phyloP scores from a whole-genome alignment of 75 land plant genomes.

The Selaginella moellendorffii region DNA sequence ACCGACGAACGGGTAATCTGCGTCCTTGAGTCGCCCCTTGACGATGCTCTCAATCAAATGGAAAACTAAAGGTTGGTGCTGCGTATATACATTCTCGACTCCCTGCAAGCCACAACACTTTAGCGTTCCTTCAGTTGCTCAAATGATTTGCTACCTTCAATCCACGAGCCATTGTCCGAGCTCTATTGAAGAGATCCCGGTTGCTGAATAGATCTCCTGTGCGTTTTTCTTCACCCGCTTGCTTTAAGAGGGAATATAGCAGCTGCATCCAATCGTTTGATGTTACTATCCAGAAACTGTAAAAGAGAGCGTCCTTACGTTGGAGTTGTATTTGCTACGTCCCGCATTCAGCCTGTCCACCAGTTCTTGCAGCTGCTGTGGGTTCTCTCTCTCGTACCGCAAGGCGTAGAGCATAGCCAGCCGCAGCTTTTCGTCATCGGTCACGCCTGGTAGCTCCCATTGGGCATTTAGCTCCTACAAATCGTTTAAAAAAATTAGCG shows the following conservation, averaged over 20 bases:
- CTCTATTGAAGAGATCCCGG: constrained; percentile 80
- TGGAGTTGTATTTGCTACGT: constrained; percentile 67
- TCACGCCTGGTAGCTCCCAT: constrained; percentile 17
- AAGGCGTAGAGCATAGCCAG: constrained; percentile 88
- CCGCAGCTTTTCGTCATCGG: constrained; percentile 69
- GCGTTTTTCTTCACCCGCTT: constrained; percentile 87
- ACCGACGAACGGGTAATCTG: constrained; percentile 90
- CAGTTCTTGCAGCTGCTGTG: constrained; percentile 87
- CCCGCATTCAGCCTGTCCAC: constrained; percentile 61
- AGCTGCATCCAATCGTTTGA: constrained; percentile 39
- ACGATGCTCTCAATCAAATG: constrained; percentile 87
- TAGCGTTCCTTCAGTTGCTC: neutral
- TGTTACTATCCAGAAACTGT: too few relatives aligned
- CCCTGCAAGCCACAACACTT: constrained; percentile 36
- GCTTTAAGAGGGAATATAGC: constrained; percentile 78
- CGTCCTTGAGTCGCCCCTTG: constrained; percentile 76
- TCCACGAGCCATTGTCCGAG: constrained; percentile 98
- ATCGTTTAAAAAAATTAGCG: too few relatives aligned
- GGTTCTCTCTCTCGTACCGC: constrained; percentile 93
- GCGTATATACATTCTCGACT: constrained; percentile 97
- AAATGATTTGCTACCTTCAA: constrained; percentile 64
- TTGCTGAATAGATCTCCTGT: constrained; percentile 92
- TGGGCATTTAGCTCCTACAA: neutral
- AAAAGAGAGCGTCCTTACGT: constrained; percentile 35
- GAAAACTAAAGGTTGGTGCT: constrained; percentile 87